Evolutionary conservation across 129 eudicot genomes (phyloP).

Genomic region (Flaveria bidentis): DNA sequence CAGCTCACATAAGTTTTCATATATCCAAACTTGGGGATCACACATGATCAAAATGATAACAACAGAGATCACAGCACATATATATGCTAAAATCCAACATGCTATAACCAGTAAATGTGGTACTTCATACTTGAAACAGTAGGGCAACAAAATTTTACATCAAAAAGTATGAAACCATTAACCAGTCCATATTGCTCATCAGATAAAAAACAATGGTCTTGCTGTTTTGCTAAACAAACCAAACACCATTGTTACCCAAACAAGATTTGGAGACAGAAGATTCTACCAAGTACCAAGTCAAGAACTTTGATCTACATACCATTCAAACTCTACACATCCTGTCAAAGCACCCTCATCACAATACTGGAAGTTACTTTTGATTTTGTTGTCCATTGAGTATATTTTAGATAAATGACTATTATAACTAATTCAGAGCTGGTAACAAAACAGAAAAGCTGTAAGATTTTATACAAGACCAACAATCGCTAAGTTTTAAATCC

Average conservation of each 20-base stretch:
- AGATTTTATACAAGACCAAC: background rate
- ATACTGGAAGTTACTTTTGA: too few species aligned
- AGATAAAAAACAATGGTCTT: background rate
- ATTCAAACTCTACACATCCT: too few species aligned
- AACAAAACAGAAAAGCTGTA: background rate
- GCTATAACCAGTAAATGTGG: background rate
- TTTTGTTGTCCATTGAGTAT: too few species aligned
- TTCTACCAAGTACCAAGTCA: too few species aligned
- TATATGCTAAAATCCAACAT: background rate
- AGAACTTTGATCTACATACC: too few species aligned
- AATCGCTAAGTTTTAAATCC: background rate
- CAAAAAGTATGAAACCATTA: background rate
- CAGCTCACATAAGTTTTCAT: background rate
- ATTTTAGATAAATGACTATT: background rate
- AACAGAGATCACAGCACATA: background rate
- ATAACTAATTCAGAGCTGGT: background rate
- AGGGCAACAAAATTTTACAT: background rate
- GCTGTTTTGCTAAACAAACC: background rate
- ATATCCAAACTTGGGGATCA: too few species aligned
- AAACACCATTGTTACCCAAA: too few species aligned
- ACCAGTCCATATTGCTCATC: background rate
- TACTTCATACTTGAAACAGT: background rate
- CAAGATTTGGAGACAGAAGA: too few species aligned
- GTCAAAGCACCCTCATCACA: too few species aligned
- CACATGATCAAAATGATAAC: background rate